Evolutionary conservation across 2,329 filamentous ascomycete species (phyloP).

Genomic region (Trichoderma pleuroti): DNA sequence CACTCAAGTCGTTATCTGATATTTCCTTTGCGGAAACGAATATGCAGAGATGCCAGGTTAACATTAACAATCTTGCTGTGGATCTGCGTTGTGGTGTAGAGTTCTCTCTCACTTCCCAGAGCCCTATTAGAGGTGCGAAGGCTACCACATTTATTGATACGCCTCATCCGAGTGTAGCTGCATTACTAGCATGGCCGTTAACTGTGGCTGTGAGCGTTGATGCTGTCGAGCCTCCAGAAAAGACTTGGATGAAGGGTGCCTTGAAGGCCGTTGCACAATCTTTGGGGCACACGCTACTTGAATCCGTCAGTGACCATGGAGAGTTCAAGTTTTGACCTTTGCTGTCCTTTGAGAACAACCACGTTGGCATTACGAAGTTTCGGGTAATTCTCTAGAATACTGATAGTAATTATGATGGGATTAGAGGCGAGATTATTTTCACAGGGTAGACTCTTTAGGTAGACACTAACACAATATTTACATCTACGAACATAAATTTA

Average conservation of each 20-base stretch:
- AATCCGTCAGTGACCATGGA: not conserved
- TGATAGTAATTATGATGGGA: not conserved
- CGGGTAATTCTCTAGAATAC: fast-evolving
- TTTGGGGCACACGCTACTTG: not conserved
- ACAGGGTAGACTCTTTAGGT: not conserved
- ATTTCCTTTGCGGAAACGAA: not conserved
- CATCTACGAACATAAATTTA: not conserved
- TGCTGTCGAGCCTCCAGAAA: not conserved
- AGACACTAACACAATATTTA: not conserved
- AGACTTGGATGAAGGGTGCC: not conserved
- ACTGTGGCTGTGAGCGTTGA: not conserved
- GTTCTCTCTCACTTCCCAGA: not conserved
- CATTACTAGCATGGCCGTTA: not conserved
- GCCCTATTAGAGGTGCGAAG: not conserved
- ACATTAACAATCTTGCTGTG: not conserved
- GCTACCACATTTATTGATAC: not conserved
- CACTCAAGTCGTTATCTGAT: not conserved
- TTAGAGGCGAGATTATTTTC: not conserved
- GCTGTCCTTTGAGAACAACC: not conserved
- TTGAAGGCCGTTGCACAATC: not conserved
- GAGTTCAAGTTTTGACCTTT: not conserved
- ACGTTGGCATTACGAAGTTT: not conserved
- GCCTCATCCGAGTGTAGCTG: not conserved
- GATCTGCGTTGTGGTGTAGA: not conserved
- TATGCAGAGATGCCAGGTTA: not conserved